Conservation (phyloP, 352 stramenopile species). For the Pythium volutum region DNA sequence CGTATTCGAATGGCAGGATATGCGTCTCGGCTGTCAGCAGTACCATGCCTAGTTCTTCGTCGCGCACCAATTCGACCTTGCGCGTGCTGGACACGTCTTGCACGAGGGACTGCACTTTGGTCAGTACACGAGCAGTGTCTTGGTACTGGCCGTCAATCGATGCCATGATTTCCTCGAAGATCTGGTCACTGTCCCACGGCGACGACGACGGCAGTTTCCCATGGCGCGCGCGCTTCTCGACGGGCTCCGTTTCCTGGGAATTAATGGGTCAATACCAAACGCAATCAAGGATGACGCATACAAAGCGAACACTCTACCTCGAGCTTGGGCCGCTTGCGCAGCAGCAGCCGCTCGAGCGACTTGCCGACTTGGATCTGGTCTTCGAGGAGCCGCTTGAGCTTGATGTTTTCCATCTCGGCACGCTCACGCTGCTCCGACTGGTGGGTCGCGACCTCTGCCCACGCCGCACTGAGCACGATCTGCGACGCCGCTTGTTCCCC, state of each 20-base stretch:
- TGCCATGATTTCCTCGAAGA: constrained; percentile 4
- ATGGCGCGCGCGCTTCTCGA: not conserved
- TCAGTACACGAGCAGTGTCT: not conserved
- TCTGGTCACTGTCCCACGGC: not conserved
- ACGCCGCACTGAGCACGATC: not conserved
- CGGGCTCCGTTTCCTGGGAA: not conserved
- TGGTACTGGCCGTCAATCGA: not conserved
- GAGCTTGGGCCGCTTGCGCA: constrained; percentile 10
- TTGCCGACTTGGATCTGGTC: constrained; percentile 21
- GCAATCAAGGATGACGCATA: too few species aligned
- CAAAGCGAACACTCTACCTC: constrained; percentile 10
- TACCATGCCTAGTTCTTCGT: constrained; percentile 5
- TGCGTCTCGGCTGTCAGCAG: constrained; percentile 2
- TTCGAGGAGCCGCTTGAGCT: constrained; percentile 11
- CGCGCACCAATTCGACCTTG: constrained; percentile 2
- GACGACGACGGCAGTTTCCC: not conserved
- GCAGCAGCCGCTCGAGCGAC: constrained; percentile 15
- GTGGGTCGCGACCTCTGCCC: constrained; percentile 12
- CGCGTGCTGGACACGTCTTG: not conserved
- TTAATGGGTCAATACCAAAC: too few species aligned
- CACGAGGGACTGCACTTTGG: not conserved
- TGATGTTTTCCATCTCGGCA: constrained; percentile 14
- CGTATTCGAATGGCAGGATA: constrained; percentile 14
- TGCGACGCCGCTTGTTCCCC: too few species aligned
- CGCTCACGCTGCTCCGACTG: constrained; percentile 16